phyloP scores from a whole-genome alignment of 331 rosid species.

The Malus hybrid region DNA sequence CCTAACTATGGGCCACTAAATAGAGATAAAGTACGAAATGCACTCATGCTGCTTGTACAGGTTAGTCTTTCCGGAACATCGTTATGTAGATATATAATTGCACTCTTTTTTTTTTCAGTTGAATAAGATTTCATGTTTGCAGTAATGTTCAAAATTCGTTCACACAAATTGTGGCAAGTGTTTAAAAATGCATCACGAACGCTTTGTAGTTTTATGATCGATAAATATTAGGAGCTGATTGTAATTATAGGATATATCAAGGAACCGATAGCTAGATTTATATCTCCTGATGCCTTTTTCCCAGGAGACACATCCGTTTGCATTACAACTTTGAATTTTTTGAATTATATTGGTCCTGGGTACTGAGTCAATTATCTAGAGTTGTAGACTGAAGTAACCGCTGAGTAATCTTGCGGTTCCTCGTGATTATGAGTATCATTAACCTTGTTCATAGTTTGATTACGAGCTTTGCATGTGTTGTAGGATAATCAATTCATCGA shows the following conservation, averaged over 20 bases:
- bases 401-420: neutral
- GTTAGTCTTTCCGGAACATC: slow-evolving; percentile 19
- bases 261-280: neutral
- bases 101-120: neutral
- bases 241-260: neutral
- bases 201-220: neutral
- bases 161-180: neutral
- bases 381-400: neutral
- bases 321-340: neutral
- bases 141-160: neutral
- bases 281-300: neutral
- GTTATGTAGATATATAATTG: slow-evolving; percentile 1
- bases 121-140: neutral
- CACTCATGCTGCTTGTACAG: slow-evolving; percentile 62
- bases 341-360: neutral
- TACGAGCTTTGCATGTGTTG: neutral
- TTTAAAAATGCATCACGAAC: neutral
- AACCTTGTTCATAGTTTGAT: neutral
- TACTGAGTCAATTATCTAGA: neutral
- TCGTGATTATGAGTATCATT: neutral
- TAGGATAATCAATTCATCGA: slow-evolving; percentile 87
- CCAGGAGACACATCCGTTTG: neutral
- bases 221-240: neutral
- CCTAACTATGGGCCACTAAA: slow-evolving; percentile 23
- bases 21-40: slow-evolving; percentile 64